phyloP scores from a whole-genome alignment of 2,329 filamentous ascomycete genomes.

The Corinectria fuckeliana region DNA sequence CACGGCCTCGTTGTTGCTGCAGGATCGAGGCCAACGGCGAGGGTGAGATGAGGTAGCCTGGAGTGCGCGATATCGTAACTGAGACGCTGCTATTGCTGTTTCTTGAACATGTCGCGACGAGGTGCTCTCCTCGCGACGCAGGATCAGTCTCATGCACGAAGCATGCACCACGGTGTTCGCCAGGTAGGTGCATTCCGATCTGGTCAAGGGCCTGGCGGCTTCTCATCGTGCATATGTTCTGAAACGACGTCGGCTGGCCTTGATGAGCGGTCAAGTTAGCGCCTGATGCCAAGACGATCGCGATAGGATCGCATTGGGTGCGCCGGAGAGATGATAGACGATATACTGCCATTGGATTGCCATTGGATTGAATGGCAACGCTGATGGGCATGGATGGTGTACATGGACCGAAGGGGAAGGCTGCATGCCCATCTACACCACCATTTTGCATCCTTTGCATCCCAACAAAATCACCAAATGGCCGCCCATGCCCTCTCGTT shows the following conservation, averaged over 20 bases:
- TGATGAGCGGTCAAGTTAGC: conserved; percentile 13
- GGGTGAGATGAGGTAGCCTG: conserved; percentile 17
- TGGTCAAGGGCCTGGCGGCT: neutral
- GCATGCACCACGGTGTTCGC: neutral
- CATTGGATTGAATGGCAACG: neutral
- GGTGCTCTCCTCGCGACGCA: neutral
- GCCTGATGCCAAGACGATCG: conserved; percentile 7
- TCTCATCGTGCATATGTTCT: conserved; percentile 1
- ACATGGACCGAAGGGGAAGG: neutral
- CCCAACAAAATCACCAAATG: conserved; percentile 8
- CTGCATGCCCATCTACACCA: conserved; percentile 1
- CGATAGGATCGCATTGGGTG: neutral
- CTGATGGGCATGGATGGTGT: neutral
- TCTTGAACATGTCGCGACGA: neutral
- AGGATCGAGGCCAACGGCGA: conserved; percentile 21
- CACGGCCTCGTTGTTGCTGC: conserved; percentile 25
- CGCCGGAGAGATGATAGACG: neutral
- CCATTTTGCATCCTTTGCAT: neutral
- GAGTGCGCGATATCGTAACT: conserved; percentile 4
- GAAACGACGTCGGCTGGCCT: neutral
- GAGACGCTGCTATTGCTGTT: neutral
- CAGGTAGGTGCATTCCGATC: neutral
- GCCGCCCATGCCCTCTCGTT: neutral
- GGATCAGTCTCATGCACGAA: conserved; percentile 1
- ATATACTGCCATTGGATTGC: neutral